A percentile compares a stretch with the other conserved stretches of the same genome.
Conservation (phyloP, 2,329 filamentous ascomycete genomes). For the Ophiostoma triangulosporum region DNA sequence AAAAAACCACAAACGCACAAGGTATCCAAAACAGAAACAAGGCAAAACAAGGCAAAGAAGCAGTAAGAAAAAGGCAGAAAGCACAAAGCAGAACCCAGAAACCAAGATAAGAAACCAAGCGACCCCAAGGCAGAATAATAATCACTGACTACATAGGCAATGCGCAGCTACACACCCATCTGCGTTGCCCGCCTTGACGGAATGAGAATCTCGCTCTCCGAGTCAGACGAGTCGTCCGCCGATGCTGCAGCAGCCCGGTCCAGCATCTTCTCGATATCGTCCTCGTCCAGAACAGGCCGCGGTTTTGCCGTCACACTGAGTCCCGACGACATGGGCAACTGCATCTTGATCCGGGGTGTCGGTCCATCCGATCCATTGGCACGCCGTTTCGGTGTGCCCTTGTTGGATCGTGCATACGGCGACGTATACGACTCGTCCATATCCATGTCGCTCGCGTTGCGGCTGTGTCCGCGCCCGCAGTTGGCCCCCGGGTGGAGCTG, state of each 20-base stretch:
- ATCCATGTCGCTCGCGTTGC: constrained; percentile 34
- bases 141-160: neutral
- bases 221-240: constrained; percentile 39
- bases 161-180: neutral
- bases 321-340: constrained; percentile 36
- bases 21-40: neutral
- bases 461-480: constrained; percentile 8
- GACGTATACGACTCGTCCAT: constrained; percentile 25
- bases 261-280: constrained; percentile 46
- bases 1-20: neutral
- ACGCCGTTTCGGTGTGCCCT: constrained; percentile 30
- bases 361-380: constrained; percentile 25
- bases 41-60: neutral
- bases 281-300: constrained; percentile 33
- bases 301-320: constrained; percentile 28
- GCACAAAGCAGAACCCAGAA: neutral
- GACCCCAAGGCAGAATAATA: neutral
- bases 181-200: constrained; percentile 19
- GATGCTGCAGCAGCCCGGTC: constrained; percentile 35
- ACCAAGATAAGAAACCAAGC: neutral
- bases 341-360: constrained; percentile 23
- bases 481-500: constrained; percentile 17
- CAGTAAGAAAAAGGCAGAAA: neutral
- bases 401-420: constrained; percentile 17
- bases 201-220: constrained; percentile 43